phyloP scores from a whole-genome alignment of 2,329 filamentous ascomycete species.

The Teratosphaeria nubilosa region DNA sequence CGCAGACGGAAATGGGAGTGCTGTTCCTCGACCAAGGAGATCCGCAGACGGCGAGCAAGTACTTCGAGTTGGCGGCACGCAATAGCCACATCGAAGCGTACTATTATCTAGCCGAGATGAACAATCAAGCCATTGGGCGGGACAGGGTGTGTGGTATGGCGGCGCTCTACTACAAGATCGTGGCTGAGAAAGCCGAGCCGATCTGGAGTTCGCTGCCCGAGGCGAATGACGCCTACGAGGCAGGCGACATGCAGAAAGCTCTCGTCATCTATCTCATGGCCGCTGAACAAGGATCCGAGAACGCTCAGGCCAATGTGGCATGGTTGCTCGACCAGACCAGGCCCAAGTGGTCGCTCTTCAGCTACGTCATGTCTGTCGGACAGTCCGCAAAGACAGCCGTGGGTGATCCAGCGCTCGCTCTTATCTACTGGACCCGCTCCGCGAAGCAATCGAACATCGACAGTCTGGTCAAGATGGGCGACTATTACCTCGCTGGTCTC shows the following conservation, averaged over 20 bases:
- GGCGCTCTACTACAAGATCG: slow-evolving; percentile 75
- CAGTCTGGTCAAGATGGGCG: slow-evolving; percentile 93
- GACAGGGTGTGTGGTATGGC: slow-evolving; percentile 71
- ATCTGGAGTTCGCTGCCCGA: slow-evolving; percentile 73
- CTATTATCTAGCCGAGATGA: slow-evolving; percentile 86
- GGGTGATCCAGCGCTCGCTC: slow-evolving; percentile 55
- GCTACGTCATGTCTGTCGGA: slow-evolving; percentile 12
- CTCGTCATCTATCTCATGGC: slow-evolving; percentile 76
- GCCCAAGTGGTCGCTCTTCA: slow-evolving; percentile 21
- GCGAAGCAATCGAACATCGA: slow-evolving; percentile 90
- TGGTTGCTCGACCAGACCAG: slow-evolving; percentile 64
- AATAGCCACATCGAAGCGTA: slow-evolving; percentile 80
- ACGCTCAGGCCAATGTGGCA: slow-evolving; percentile 80
- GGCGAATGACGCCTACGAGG: slow-evolving; percentile 71
- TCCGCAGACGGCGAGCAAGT: slow-evolving; percentile 65
- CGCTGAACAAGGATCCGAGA: slow-evolving; percentile 86
- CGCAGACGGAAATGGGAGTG: slow-evolving; percentile 72
- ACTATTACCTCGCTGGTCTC: slow-evolving; percentile 83
- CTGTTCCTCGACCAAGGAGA: slow-evolving; percentile 86
- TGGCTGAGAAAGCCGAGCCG: slow-evolving; percentile 80
- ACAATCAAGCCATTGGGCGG: slow-evolving; percentile 66
- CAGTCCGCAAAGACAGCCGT: slow-evolving; percentile 32
- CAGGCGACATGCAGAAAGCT: slow-evolving; percentile 68
- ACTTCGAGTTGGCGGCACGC: slow-evolving; percentile 76
- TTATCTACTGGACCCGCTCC: slow-evolving; percentile 92